Evolutionary conservation across 192 early-diverging fungal species (phyloP).

Genomic region (Radiomyces spectabilis): DNA sequence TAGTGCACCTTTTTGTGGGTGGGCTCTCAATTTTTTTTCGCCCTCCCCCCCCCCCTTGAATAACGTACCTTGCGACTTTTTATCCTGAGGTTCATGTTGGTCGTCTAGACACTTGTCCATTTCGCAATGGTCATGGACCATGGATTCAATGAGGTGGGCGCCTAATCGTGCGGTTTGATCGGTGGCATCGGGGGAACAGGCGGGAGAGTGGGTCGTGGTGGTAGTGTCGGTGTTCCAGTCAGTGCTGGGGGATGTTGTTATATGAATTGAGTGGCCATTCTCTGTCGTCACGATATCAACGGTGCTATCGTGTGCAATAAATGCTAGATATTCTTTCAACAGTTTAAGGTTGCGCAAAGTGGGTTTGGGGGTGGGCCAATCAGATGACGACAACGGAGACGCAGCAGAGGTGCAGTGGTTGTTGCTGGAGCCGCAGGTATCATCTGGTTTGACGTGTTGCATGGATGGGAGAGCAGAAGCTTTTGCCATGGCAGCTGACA

Average conservation of each 20-base stretch:
- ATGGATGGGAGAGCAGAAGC: neutral
- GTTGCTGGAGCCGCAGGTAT: neutral
- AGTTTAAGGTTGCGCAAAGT: constrained; percentile 5
- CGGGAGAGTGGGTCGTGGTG: neutral
- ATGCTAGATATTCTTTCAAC: constrained; percentile 11
- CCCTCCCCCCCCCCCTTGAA: no score
- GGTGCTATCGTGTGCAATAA: constrained; percentile 7
- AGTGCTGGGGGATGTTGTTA: neutral
- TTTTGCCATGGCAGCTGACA: neutral
- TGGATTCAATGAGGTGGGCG: neutral
- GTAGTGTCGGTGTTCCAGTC: neutral
- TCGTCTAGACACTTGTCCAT: neutral
- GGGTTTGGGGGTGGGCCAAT: constrained; percentile 8
- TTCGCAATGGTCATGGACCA: neutral
- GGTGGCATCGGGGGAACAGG: no score
- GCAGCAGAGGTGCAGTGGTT: neutral
- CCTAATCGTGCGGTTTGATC: no score
- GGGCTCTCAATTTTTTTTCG: neutral
- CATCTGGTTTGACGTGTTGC: neutral
- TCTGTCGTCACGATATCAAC: no score
- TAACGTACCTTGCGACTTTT: no score
- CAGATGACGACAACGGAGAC: constrained; percentile 3
- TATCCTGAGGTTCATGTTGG: neutral
- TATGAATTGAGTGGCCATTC: neutral
- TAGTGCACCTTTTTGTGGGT: neutral